A percentile compares a stretch with the other conserved stretches of the same genome.
Evolutionary conservation across 2,329 filamentous ascomycete genomes (phyloP).

Genomic region (Cryphonectria carpinicola): DNA sequence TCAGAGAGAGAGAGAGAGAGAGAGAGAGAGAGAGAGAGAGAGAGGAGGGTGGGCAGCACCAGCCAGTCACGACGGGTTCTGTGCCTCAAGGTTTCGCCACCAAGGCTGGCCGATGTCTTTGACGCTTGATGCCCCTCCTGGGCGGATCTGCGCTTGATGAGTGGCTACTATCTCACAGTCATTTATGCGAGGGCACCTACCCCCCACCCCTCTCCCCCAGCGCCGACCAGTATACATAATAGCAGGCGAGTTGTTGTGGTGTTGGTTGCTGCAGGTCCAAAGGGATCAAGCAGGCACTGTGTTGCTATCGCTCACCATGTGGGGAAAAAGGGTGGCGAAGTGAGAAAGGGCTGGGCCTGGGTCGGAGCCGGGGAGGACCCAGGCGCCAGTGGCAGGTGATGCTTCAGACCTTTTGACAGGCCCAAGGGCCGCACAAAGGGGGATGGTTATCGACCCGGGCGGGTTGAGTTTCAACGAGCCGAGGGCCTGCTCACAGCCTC

Average conservation of each 20-base stretch:
- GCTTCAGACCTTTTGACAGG: conserved; percentile 16
- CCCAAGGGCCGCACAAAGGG: conserved; percentile 5
- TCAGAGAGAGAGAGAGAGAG: conserved; percentile 1
- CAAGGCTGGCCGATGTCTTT: conserved; percentile 11
- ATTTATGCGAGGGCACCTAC: conserved; percentile 17
- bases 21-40: neutral
- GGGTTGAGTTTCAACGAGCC: conserved; percentile 24
- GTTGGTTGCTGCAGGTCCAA: neutral
- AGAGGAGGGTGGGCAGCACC: conserved; percentile 6
- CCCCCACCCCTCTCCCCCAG: conserved; percentile 1
- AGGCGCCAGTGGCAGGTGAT: conserved; percentile 23
- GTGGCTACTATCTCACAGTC: conserved; percentile 18
- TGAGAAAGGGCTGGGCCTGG: conserved; percentile 18
- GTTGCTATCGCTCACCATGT: conserved; percentile 14
- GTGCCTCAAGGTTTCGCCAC: conserved; percentile 23
- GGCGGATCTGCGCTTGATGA: conserved; percentile 25
- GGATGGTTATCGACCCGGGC: conserved; percentile 15
- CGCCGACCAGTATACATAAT: neutral
- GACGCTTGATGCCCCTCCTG: conserved; percentile 7
- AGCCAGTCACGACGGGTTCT: conserved; percentile 19
- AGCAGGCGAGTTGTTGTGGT: too few relatives aligned
- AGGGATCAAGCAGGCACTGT: conserved; percentile 6
- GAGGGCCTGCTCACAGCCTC: conserved; percentile 13
- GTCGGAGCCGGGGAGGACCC: conserved; percentile 19
- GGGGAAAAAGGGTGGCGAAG: conserved; percentile 27